A percentile compares a stretch with the other conserved stretches of the same genome.
phyloP scores from a whole-genome alignment of 2,329 filamentous ascomycete species.

The Rhytidhysteron rufulum region DNA sequence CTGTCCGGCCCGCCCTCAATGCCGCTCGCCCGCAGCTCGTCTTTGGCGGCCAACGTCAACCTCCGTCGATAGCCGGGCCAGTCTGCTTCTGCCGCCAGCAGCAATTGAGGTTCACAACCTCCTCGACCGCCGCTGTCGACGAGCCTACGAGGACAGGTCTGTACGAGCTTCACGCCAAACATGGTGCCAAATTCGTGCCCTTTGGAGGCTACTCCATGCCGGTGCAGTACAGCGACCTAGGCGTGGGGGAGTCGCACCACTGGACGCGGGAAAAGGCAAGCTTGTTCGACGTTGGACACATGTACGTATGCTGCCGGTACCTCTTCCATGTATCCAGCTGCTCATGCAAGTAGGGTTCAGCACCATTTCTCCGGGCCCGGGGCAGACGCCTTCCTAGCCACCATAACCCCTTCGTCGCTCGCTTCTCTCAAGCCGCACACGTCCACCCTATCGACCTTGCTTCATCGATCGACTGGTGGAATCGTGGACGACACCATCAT shows the following conservation, averaged over 20 bases:
- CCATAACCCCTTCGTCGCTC: slow-evolving; percentile 74
- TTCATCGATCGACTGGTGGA: slow-evolving; percentile 72
- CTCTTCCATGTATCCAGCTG: background rate
- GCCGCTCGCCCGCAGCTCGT: slow-evolving; percentile 13
- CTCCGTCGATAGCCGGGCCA: slow-evolving; percentile 4
- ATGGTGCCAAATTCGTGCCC: slow-evolving; percentile 92
- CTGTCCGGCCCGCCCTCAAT: slow-evolving; percentile 10
- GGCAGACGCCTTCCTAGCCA: slow-evolving; percentile 76
- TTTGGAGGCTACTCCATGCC: slow-evolving; percentile 94
- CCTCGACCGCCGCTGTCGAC: slow-evolving; percentile 10
- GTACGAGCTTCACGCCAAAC: slow-evolving; percentile 71
- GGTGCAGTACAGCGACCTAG: slow-evolving; percentile 75
- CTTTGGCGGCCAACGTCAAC: slow-evolving; percentile 25
- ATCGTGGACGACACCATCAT: slow-evolving; percentile 95
- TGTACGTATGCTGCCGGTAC: slow-evolving; percentile 60
- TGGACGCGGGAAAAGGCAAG: slow-evolving; percentile 87
- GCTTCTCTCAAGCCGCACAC: slow-evolving; percentile 61
- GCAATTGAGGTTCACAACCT: slow-evolving; percentile 13
- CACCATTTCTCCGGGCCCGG: slow-evolving; percentile 79
- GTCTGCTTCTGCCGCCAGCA: background rate
- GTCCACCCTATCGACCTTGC: slow-evolving; percentile 78
- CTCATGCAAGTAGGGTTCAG: slow-evolving; percentile 56
- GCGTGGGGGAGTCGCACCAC: slow-evolving; percentile 78
- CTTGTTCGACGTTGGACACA: slow-evolving; percentile 94
- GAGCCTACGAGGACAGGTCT: slow-evolving; percentile 62